Conservation (phyloP, 176 grass and related monocot species). For the Paspalum notatum region DNA sequence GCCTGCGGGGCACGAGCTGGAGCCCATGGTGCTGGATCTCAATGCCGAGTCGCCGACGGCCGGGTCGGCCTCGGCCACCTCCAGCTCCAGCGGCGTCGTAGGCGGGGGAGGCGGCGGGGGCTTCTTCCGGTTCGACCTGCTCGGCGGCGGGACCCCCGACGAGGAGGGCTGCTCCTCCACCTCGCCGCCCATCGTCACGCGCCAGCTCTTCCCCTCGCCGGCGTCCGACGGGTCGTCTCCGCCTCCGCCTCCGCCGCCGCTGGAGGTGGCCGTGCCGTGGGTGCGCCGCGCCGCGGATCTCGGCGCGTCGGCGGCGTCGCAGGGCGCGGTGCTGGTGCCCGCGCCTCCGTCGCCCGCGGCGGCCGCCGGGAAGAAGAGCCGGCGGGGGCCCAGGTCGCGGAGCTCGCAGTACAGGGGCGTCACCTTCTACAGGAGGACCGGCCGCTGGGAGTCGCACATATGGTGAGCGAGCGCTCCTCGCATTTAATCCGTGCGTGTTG, state of each 20-base stretch:
- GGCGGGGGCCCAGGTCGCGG: constrained; percentile 79
- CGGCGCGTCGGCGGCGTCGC: neutral
- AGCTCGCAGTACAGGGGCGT: constrained; percentile 95
- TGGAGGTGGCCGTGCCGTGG: neutral
- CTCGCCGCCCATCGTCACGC: constrained; percentile 48
- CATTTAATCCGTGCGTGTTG: neutral
- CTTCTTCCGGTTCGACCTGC: constrained; percentile 51
- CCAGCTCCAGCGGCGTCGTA: constrained; percentile 30
- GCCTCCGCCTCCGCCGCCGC: neutral
- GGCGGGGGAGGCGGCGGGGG: neutral
- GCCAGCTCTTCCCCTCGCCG: constrained; percentile 71
- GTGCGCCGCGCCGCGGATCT: constrained; percentile 22
- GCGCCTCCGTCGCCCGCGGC: constrained; percentile 30
- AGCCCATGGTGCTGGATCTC: constrained; percentile 79
- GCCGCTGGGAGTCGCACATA: constrained; percentile 95
- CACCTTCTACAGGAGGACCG: constrained; percentile 89
- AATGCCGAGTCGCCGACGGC: constrained; percentile 62
- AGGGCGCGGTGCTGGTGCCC: neutral
- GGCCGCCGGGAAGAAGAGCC: constrained; percentile 69
- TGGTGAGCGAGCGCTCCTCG: constrained; percentile 55
- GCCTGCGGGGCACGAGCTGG: neutral
- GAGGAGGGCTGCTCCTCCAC: constrained; percentile 41
- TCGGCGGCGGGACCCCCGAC: constrained; percentile 37
- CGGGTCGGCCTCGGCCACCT: constrained; percentile 40
- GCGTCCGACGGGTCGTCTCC: too few species aligned